Base-by-base conservation (phyloP, 352 stramenopile species). In the Phytopythium delawarense region DNA sequence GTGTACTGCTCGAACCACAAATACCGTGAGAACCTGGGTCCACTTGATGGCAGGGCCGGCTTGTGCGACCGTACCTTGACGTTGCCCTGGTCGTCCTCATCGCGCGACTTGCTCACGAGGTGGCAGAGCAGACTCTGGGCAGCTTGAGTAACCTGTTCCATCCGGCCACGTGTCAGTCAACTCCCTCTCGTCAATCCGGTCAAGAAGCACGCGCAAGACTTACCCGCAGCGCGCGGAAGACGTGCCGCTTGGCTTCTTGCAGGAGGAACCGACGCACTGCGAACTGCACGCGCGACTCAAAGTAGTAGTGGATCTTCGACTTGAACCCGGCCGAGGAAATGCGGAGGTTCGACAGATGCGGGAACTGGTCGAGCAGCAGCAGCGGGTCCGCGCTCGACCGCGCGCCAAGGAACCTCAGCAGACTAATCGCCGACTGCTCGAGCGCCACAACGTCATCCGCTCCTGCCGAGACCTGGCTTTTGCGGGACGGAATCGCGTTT, bases 71-170 rank as follows among this genome's bases (percentile, higher is more conserved):
- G 37, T 72, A 92, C 84, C 79, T 92, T 79, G 28, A 88, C 84
- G 61, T 80, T 81, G 52, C 84, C 84, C 32, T 87, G 77, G 7
- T 64, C 69, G 51, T 93, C 84, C 60, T 93, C 81, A 0, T 55
- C 70, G 51, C 84, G 75, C 15, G 81, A 89, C 8, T 71, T 64
- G 32, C 78, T 75, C 7, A 88, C 70, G 48, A 91, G 67, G 23
- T 87, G 74, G 39, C 78, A 87, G 15, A 93, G 55, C n/a, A 89
- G 44, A 44, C 76, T 71, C 51, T 83, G 70, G 5, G 74, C 72
- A 4, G 69, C 65, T 32, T 75, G 69, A 13, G 90, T 77, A 34
- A 82, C 81, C 70, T 88, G 37, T 50, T 23, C 35, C 25, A 49
- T 4, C 32, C n/a, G 2, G 8, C 2, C 32, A 35, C 37, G 28